These are phyloP conservation scores for Fusarium lateritium DNA, from an alignment of 2,329 filamentous ascomycete genomes.

Conservation along the genomic window DNA sequence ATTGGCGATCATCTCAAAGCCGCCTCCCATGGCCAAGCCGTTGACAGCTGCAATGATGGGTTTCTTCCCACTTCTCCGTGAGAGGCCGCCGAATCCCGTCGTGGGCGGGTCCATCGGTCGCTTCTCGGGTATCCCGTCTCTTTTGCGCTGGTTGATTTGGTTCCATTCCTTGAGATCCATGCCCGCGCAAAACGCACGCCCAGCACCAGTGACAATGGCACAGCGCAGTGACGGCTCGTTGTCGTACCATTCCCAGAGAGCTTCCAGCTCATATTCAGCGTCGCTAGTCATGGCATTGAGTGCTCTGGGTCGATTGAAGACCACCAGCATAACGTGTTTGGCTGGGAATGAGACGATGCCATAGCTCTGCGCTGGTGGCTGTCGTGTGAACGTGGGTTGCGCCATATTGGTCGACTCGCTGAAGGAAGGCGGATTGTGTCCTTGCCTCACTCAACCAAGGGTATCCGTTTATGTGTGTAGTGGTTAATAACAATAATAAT, in stretches of 20 bases:
- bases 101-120: slow-evolving; percentile 46
- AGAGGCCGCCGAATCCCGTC: slow-evolving; percentile 75
- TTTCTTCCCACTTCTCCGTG: slow-evolving; percentile 77
- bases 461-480: slow-evolving; percentile 21
- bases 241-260: slow-evolving; percentile 74
- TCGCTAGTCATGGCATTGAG: slow-evolving; percentile 48
- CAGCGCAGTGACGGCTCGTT: slow-evolving; percentile 71
- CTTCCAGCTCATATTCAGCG: slow-evolving; percentile 55
- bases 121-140: slow-evolving; percentile 41
- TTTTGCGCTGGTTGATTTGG: slow-evolving; percentile 42
- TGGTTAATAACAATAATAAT: not conserved
- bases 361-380: slow-evolving; percentile 39
- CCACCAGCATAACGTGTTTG: slow-evolving; percentile 46
- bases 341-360: slow-evolving; percentile 46
- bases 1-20: slow-evolving; percentile 83
- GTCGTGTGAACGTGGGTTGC: slow-evolving; percentile 37
- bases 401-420: slow-evolving; percentile 30
- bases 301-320: slow-evolving; percentile 43
- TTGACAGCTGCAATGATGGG: slow-evolving; percentile 84
- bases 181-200: slow-evolving; percentile 77
- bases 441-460: not conserved
- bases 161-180: slow-evolving; percentile 70
- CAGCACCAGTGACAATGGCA: slow-evolving; percentile 74
- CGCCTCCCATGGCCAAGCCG: slow-evolving; percentile 81
- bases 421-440: not conserved